phyloP scores from a whole-genome alignment of 1,139 yeast species.

The Diutina neorugosa region DNA sequence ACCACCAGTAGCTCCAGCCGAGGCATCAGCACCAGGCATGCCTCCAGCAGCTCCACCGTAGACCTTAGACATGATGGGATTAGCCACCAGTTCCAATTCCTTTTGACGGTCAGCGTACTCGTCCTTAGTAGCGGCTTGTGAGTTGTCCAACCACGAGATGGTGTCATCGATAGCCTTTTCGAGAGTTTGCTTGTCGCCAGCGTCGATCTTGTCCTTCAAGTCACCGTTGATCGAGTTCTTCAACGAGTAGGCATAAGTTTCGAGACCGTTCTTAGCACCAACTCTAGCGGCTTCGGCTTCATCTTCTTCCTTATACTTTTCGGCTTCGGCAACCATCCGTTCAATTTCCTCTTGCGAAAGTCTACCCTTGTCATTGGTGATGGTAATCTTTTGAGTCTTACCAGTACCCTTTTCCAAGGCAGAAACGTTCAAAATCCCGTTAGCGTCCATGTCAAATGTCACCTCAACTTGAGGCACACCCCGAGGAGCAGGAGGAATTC shows the following conservation, averaged over 20 bases:
- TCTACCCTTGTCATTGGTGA: conserved; percentile 96
- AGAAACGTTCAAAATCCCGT: conserved; percentile 88
- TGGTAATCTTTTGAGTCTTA: conserved; percentile 73
- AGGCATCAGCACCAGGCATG: conserved; percentile 7
- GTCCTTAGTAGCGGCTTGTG: not conserved
- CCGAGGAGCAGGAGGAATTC: conserved; percentile 97
- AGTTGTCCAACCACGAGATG: conserved; percentile 1
- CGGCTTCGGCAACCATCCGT: conserved; percentile 92
- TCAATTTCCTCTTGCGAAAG: conserved; percentile 85
- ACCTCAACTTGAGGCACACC: conserved; percentile 97
- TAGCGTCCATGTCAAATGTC: conserved; percentile 87
- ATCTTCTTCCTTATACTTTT: conserved; percentile 82
- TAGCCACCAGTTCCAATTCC: conserved; percentile 4
- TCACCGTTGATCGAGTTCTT: conserved; percentile 14
- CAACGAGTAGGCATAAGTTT: conserved; percentile 4
- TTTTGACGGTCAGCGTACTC: conserved; percentile 3
- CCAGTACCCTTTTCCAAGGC: conserved; percentile 97
- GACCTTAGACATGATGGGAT: conserved; percentile 2
- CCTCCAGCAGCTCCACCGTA: conserved; percentile 19
- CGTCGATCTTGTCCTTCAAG: conserved; percentile 43
- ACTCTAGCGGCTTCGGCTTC: conserved; percentile 4
- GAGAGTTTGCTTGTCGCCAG: conserved; percentile 16
- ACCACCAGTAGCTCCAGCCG: not conserved
- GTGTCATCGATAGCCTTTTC: conserved; percentile 5
- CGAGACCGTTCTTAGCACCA: not conserved